A percentile compares a stretch with the other conserved stretches of the same genome.
These are phyloP conservation scores for Paxillus ammoniavirescens DNA, from an alignment of 768 basidiomycete genomes.

Conservation along the genomic window DNA sequence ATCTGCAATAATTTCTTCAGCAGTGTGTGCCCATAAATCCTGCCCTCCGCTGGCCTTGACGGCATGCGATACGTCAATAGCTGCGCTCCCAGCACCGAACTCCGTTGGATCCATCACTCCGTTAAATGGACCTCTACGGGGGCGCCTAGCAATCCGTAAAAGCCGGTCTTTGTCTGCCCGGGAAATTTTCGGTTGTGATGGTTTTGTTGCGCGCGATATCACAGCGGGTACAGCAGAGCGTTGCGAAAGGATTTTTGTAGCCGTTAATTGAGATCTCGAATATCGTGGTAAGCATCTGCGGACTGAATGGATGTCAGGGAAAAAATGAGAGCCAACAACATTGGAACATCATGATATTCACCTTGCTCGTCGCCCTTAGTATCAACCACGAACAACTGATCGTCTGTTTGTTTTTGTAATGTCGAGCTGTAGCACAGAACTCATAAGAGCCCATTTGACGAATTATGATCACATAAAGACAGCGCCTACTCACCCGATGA, in stretches of 20 bases:
- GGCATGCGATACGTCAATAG: conserved; percentile 64
- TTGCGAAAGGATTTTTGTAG: conserved; percentile 77
- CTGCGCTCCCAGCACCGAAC: conserved; percentile 61
- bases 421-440: conserved; percentile 42
- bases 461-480: neutral
- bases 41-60: conserved; percentile 66
- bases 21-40: conserved; percentile 55
- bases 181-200: conserved; percentile 41
- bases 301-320: conserved; percentile 39
- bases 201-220: conserved; percentile 46
- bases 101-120: conserved; percentile 66
- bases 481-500: conserved; percentile 58
- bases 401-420: conserved; percentile 65
- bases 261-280: conserved; percentile 54
- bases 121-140: conserved; percentile 72
- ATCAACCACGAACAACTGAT: conserved; percentile 80
- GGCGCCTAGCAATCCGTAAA: conserved; percentile 71
- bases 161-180: conserved; percentile 74
- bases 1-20: conserved; percentile 38
- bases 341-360: conserved; percentile 30
- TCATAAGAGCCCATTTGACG: neutral
- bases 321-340: neutral
- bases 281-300: conserved; percentile 57
- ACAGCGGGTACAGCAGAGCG: conserved; percentile 89
- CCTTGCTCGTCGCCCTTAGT: conserved; percentile 73